Conservation (phyloP, 139 green algal species). For the Trebouxia sp. region DNA sequence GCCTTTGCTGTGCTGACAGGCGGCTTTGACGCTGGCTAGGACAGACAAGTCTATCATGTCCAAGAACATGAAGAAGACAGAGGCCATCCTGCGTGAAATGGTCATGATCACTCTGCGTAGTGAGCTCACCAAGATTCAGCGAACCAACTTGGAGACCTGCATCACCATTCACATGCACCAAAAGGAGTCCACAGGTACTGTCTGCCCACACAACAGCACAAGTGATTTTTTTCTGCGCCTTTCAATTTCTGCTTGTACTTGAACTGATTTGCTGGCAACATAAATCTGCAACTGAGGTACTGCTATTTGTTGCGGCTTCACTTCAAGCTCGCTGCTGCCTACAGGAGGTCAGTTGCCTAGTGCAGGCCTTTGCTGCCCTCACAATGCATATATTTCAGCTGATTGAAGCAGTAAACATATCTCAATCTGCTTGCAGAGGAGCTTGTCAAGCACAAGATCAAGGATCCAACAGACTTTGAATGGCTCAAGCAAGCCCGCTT, state of each 20-base stretch:
- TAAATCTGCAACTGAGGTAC: too few relatives aligned
- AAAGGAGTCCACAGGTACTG: conserved; percentile 75
- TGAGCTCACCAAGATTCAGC: conserved; percentile 81
- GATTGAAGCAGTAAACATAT: too few relatives aligned
- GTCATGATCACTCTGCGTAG: conserved; percentile 80
- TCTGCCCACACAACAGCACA: not conserved
- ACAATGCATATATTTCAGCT: too few relatives aligned
- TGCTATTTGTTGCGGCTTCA: too few relatives aligned
- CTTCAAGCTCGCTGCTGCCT: not conserved
- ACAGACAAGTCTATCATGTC: conserved; percentile 87
- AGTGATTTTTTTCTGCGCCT: too few relatives aligned
- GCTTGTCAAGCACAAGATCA: conserved; percentile 88
- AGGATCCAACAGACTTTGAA: conserved; percentile 96
- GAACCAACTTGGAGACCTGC: conserved; percentile 95
- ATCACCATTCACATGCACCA: conserved; percentile 98
- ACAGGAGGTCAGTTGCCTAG: too few relatives aligned
- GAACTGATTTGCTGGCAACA: too few relatives aligned
- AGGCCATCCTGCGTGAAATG: conserved; percentile 80
- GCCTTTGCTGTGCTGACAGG: too few relatives aligned
- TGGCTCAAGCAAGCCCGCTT: conserved; percentile 96
- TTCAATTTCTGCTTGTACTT: too few relatives aligned
- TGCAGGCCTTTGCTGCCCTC: too few relatives aligned
- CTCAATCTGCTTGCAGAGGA: conserved; percentile 63
- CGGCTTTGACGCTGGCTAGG: conserved; percentile 62
- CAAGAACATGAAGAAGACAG: conserved; percentile 87